These are phyloP conservation scores for Periconia sp. DNA, from an alignment of 2,329 filamentous ascomycete genomes.

Conservation along the genomic window DNA sequence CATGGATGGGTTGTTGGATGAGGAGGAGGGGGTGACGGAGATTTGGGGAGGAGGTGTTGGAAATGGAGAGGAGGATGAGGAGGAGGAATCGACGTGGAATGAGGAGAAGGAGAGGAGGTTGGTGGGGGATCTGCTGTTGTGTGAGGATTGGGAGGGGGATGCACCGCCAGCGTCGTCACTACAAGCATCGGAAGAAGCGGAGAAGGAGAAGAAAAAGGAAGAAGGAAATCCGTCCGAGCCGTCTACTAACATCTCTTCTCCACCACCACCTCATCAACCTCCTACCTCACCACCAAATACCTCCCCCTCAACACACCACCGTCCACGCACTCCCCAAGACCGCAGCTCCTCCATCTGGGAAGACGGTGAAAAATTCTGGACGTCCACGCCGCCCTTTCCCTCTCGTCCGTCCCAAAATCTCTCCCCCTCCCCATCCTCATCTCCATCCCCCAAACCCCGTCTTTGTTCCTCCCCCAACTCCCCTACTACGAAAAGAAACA, in stretches of 20 bases:
- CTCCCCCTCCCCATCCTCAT: not conserved
- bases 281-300: not conserved
- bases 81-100: constrained; percentile 13
- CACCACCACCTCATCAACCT: too few relatives aligned
- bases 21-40: constrained; percentile 10
- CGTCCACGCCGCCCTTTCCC: constrained; percentile 15
- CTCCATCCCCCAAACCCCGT: not conserved
- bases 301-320: not conserved
- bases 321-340: too few relatives aligned
- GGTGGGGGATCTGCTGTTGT: constrained; percentile 20
- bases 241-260: too few relatives aligned
- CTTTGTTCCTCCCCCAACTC: not conserved
- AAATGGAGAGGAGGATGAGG: constrained; percentile 3
- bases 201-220: not conserved
- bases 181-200: not conserved
- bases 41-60: not conserved
- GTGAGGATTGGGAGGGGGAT: constrained; percentile 28
- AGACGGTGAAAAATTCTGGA: constrained; percentile 35
- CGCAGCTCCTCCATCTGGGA: constrained; percentile 32
- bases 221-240: too few relatives aligned
- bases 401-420: constrained; percentile 17
- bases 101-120: constrained; percentile 21
- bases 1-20: constrained; percentile 25
- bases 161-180: constrained; percentile 12
- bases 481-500: not conserved